Evolutionary conservation across 2,329 filamentous ascomycete species (phyloP).

Genomic region (Fusarium torulosum): DNA sequence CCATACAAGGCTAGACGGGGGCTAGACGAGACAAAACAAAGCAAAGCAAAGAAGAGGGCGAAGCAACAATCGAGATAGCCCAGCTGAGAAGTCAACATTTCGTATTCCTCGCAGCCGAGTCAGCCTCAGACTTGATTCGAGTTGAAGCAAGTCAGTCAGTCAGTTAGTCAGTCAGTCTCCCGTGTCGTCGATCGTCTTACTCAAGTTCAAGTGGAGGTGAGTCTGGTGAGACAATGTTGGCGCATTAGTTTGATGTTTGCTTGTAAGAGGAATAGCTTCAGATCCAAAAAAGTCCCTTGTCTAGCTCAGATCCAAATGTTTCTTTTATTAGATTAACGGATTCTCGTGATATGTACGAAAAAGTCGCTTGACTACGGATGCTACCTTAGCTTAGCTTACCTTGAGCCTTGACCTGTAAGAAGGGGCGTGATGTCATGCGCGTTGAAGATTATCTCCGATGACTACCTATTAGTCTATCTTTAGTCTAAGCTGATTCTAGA

Average conservation of each 20-base stretch:
- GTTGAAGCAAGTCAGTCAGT: background rate
- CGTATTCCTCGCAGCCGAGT: constrained; percentile 7
- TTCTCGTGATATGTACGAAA: constrained; percentile 31
- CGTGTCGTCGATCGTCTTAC: background rate
- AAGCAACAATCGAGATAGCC: background rate
- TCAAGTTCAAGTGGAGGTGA: background rate
- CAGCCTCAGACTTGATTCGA: background rate
- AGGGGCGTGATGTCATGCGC: constrained; percentile 16
- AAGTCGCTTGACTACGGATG: background rate
- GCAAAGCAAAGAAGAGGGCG: constrained; percentile 1
- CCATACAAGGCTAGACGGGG: background rate
- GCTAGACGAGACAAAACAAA: background rate
- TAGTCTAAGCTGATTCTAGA: constrained; percentile 17
- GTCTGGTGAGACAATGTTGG: constrained; percentile 1
- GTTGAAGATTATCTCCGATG: background rate
- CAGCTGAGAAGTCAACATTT: constrained; percentile 1
- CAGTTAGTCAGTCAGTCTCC: too few relatives aligned
- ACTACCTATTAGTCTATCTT: background rate
- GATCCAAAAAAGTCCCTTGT: background rate
- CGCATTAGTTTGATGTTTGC: background rate
- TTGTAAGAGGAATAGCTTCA: constrained; percentile 6
- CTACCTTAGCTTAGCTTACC: background rate
- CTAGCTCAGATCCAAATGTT: background rate
- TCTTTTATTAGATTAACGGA: constrained; percentile 21
- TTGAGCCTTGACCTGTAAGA: too few relatives aligned